phyloP scores from a whole-genome alignment of 2,329 filamentous ascomycete genomes.

The Hymenoscyphus scutula region DNA sequence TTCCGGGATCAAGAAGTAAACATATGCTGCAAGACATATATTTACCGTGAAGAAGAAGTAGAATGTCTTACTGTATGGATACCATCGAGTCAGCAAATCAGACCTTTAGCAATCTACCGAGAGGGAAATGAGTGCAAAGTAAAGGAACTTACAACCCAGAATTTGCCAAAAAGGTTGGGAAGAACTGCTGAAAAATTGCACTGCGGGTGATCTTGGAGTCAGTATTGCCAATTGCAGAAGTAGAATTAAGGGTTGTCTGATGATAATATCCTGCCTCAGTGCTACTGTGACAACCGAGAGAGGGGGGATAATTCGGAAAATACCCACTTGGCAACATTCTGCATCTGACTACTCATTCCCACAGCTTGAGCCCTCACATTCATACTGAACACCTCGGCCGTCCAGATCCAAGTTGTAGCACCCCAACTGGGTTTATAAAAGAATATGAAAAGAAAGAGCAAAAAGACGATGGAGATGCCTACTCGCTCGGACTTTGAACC shows the following conservation, averaged over 20 bases:
- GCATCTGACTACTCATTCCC: constrained; percentile 58
- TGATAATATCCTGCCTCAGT: too few species aligned
- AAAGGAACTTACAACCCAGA: constrained; percentile 38
- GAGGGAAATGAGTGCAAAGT: too few species aligned
- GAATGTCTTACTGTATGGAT: constrained; percentile 25
- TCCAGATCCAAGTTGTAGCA: constrained; percentile 70
- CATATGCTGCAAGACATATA: constrained; percentile 46
- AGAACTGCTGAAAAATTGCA: constrained; percentile 51
- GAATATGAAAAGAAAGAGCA: constrained; percentile 64
- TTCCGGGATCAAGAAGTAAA: constrained; percentile 53
- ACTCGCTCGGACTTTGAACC: constrained; percentile 57
- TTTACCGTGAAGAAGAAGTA: constrained; percentile 56
- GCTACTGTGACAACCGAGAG: not conserved
- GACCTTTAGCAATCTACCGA: too few species aligned
- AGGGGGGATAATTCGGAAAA: not conserved
- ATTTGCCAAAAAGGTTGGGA: constrained; percentile 63
- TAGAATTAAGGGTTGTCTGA: too few species aligned
- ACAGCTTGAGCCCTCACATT: constrained; percentile 69
- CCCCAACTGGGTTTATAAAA: constrained; percentile 72
- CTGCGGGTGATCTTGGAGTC: too few species aligned
- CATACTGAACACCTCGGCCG: constrained; percentile 66
- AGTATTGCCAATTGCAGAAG: too few species aligned
- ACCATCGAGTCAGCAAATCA: not conserved
- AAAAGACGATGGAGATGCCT: constrained; percentile 64
- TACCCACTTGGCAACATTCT: constrained; percentile 56